These are phyloP conservation scores for Tausonia pullulans DNA, from an alignment of 1,284 basidiomycete species.

Conservation along the genomic window DNA sequence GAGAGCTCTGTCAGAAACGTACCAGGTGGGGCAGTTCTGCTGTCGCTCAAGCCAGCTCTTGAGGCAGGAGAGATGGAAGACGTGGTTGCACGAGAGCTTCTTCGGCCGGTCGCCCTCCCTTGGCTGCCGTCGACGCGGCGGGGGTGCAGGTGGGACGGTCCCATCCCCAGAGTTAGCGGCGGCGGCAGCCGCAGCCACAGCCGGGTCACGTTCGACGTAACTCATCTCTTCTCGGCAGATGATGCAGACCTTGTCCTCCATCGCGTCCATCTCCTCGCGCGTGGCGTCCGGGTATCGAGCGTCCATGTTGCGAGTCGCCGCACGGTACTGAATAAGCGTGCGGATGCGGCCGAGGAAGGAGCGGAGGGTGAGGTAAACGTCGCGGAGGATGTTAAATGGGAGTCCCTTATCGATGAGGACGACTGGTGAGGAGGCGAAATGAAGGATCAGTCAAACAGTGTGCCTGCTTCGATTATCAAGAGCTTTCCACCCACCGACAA, in stretches of 20 bases:
- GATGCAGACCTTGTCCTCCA: constrained; percentile 88
- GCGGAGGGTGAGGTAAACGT: constrained; percentile 88
- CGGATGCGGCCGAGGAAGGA: constrained; percentile 79
- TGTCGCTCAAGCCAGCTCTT: constrained; percentile 96
- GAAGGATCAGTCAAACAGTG: too few species aligned
- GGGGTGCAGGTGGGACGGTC: not conserved
- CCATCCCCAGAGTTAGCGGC: constrained; percentile 14
- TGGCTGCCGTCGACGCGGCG: constrained; percentile 19
- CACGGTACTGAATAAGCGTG: constrained; percentile 81
- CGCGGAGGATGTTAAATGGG: constrained; percentile 89
- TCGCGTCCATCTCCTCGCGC: constrained; percentile 61
- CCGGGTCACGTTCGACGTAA: constrained; percentile 33
- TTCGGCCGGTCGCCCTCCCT: constrained; percentile 81
- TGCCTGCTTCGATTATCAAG: too few species aligned
- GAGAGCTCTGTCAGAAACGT: constrained; percentile 24
- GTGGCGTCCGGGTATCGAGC: constrained; percentile 90
- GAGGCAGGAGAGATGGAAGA: constrained; percentile 97
- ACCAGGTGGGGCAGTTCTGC: constrained; percentile 88
- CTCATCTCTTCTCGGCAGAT: constrained; percentile 98
- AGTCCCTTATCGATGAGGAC: constrained; percentile 92
- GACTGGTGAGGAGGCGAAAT: constrained; percentile 32
- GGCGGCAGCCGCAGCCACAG: constrained; percentile 24
- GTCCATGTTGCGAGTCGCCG: constrained; percentile 95
- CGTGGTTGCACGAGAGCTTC: constrained; percentile 88
- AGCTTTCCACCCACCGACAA: constrained; percentile 37